Base-by-base conservation (phyloP, 1,284 basidiomycete species). In the Trametes hirsuta region DNA sequence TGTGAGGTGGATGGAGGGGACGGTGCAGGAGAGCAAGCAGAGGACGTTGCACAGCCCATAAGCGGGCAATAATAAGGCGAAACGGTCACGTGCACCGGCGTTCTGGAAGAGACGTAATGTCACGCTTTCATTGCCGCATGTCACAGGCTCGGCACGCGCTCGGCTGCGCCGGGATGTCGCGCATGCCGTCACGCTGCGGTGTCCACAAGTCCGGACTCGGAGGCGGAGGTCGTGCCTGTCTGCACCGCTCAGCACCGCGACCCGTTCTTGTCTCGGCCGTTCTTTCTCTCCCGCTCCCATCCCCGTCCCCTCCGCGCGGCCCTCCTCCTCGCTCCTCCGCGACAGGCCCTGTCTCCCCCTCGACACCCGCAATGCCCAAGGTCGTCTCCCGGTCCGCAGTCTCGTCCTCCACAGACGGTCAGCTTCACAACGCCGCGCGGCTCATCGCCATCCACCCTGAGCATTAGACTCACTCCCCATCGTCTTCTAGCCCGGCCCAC, bases 361-460 rank as follows among this genome's bases (percentile, higher is more conserved):
- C 36, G n/a, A 9, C 48, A 14, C 3, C 42, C 41, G 36, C 47
- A 59, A 91, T 92, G 89, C 90, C 90, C 55, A 92, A 93, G 73
- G 89, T 93, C 63, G 84, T 93, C 64, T 91, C 90, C 15, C 84
- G 90, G 58, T 91, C 90, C 54, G 88, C 89, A 4, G 84, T 93
- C 57, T 93, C 91, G 14, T 87, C 90, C 9, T 93, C 91, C 4
- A 84, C 88, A 25, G 89, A 93, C 71, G 91, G 91, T 91, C 52
- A 58, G 82, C 44, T 36, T 48, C 55, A 36, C 22, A 30, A 46
- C 42, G 36, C 51, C 52, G 52, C 42, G 58, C 47, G 54, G 45
- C 47, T 53, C 47, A 49, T 51, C 53, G 30, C 45, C 40, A 45
- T 50, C 40, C 53, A 61, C 59, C 56, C 46, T 66, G 56, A 30